These are phyloP conservation scores for Ceratobasidium sp. DNA, from an alignment of 1,284 basidiomycete species.

Conservation along the genomic window DNA sequence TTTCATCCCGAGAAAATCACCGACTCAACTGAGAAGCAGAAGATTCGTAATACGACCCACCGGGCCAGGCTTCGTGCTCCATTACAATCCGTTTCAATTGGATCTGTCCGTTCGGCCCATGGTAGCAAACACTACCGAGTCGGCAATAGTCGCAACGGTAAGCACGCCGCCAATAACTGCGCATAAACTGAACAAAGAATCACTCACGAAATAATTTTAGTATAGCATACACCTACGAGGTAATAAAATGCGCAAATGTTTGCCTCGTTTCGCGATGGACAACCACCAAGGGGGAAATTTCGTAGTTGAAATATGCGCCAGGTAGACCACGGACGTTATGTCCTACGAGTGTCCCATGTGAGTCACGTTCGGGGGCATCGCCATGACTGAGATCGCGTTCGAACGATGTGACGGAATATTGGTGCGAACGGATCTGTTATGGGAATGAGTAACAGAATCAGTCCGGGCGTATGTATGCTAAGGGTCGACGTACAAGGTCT, in stretches of 20 bases:
- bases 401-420: slow-evolving; percentile 96
- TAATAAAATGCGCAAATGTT: slow-evolving; percentile 97
- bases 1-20: too few relatives aligned
- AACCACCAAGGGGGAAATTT: slow-evolving; percentile 97
- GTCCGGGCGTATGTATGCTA: slow-evolving; percentile 6
- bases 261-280: slow-evolving; percentile 92
- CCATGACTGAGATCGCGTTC: slow-evolving; percentile 87
- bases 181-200: slow-evolving; percentile 76
- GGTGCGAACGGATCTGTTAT: slow-evolving; percentile 79
- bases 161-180: slow-evolving; percentile 98
- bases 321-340: slow-evolving; percentile 87
- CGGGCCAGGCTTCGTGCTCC: too few relatives aligned
- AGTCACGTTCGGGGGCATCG: slow-evolving; percentile 65
- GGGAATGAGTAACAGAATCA: too few relatives aligned
- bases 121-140: slow-evolving; percentile 88
- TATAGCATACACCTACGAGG: slow-evolving; percentile 75
- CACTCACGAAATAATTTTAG: neutral
- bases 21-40: too few relatives aligned
- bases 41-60: too few relatives aligned
- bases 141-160: slow-evolving; percentile 93
- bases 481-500: slow-evolving; percentile 67
- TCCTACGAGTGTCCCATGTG: slow-evolving; percentile 80
- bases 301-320: slow-evolving; percentile 93
- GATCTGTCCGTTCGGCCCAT: slow-evolving; percentile 76
- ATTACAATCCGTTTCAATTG: too few relatives aligned